Conservation (phyloP, 208 protist genomes). For the Paratrypanosoma confusum region DNA sequence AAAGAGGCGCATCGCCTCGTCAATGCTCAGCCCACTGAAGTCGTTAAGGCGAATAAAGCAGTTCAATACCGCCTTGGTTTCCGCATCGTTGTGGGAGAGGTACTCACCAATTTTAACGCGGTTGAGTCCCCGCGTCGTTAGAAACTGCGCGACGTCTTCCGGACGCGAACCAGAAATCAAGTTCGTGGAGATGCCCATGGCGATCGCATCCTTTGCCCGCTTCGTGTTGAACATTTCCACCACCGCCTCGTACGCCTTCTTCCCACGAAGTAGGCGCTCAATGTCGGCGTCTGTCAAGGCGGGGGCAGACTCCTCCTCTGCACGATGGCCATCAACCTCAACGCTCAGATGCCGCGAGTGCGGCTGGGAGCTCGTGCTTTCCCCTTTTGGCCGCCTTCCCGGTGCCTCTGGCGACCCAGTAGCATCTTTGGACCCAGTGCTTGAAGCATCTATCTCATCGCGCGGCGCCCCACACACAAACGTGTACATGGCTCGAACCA, state of each 20-base stretch:
- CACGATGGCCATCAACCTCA: too few species aligned
- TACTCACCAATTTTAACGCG: constrained; percentile 6
- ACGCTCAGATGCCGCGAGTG: too few species aligned
- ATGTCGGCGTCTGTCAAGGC: neutral
- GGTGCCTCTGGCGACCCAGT: too few species aligned
- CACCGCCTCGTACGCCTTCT: constrained; percentile 4
- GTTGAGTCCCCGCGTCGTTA: constrained; percentile 6
- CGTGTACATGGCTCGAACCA: neutral
- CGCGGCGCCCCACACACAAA: neutral
- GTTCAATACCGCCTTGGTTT: constrained; percentile 2
- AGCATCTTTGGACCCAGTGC: too few species aligned
- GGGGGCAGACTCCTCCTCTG: too few species aligned
- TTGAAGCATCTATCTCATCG: neutral
- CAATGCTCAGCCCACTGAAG: constrained; percentile 23
- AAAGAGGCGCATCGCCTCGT: constrained; percentile 57
- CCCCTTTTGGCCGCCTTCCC: too few species aligned
- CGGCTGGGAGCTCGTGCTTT: too few species aligned
- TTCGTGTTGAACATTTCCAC: constrained; percentile 7
- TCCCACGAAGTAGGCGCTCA: constrained; percentile 7
- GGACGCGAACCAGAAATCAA: constrained; percentile 2
- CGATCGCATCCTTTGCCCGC: neutral
- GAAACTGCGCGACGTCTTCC: constrained; percentile 4
- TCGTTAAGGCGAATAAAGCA: constrained; percentile 48
- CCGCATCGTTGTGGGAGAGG: constrained; percentile 1
- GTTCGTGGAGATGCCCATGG: neutral